Evolutionary conservation across 352 stramenopile species (phyloP).

Genomic region (Saprolegnia parasitica): DNA sequence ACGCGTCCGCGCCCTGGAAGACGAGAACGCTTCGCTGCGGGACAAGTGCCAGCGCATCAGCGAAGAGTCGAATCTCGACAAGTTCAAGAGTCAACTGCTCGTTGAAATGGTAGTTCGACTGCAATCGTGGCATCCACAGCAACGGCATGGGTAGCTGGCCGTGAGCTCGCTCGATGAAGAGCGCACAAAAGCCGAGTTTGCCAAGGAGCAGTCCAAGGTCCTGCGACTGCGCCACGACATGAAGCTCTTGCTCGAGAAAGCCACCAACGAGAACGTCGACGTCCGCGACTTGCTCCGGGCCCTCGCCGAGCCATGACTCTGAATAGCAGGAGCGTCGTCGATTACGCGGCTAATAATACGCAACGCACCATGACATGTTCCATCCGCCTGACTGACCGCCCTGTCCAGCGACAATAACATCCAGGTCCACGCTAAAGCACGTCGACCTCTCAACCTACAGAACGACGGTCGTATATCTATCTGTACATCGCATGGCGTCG

Average conservation of each 20-base stretch:
- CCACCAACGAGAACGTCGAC: slow-evolving; percentile 60
- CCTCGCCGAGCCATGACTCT: not conserved
- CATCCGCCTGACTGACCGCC: too few relatives aligned
- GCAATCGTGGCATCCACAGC: not conserved
- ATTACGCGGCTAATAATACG: too few relatives aligned
- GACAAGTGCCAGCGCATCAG: slow-evolving; percentile 56
- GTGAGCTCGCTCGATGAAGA: slow-evolving; percentile 81
- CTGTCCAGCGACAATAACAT: too few relatives aligned
- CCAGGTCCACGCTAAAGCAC: too few relatives aligned
- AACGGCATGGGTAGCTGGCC: slow-evolving; percentile 43
- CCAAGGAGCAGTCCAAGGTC: slow-evolving; percentile 57
- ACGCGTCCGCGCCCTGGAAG: slow-evolving; percentile 45
- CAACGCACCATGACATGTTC: too few relatives aligned
- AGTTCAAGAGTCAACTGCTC: slow-evolving; percentile 84
- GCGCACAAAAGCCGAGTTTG: slow-evolving; percentile 47
- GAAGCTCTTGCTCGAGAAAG: slow-evolving; percentile 61
- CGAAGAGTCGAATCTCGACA: slow-evolving; percentile 83
- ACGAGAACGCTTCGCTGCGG: slow-evolving; percentile 54
- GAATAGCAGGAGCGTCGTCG: too few relatives aligned
- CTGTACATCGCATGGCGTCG: too few relatives aligned
- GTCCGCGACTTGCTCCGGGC: slow-evolving; percentile 41
- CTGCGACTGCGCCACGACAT: slow-evolving; percentile 59
- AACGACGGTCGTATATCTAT: too few relatives aligned
- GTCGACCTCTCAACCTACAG: too few relatives aligned
- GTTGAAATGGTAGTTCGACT: slow-evolving; percentile 64